phyloP scores from a whole-genome alignment of 2,329 filamentous ascomycete genomes.

The Fusarium fracticaudum region DNA sequence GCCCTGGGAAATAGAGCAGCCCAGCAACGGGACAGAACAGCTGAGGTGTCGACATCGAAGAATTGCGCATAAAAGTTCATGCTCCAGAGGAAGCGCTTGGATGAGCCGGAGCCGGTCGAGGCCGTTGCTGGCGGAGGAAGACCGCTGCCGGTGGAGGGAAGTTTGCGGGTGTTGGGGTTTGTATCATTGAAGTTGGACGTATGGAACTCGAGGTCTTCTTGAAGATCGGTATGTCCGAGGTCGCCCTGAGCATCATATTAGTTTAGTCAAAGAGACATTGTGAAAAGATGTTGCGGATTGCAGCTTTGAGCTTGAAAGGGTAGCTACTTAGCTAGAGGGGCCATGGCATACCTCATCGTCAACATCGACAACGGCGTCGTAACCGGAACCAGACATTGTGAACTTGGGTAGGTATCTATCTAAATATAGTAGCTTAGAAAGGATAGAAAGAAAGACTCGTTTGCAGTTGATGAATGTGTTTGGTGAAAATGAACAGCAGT shows the following conservation, averaged over 20 bases:
- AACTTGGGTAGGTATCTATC: not conserved
- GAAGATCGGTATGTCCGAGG: conserved; percentile 95
- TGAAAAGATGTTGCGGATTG: not conserved
- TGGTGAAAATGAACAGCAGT: conserved; percentile 5
- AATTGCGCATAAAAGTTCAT: conserved; percentile 96
- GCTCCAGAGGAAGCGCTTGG: conserved; percentile 92
- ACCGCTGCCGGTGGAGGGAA: conserved; percentile 54
- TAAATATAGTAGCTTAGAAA: not conserved
- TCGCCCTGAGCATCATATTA: conserved; percentile 73
- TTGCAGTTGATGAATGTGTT: not conserved
- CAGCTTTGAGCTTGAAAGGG: conserved; percentile 8
- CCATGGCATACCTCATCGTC: conserved; percentile 80
- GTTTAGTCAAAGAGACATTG: not conserved
- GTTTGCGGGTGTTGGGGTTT: conserved; percentile 60
- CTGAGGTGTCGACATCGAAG: conserved; percentile 96
- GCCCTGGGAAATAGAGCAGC: conserved; percentile 89
- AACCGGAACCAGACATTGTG: conserved; percentile 83
- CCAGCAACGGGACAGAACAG: conserved; percentile 86
- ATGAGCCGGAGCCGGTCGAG: conserved; percentile 51
- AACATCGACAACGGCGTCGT: conserved; percentile 97
- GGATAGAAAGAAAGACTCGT: not conserved
- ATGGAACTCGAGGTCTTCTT: conserved; percentile 99
- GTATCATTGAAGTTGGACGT: conserved; percentile 82
- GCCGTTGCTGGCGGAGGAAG: conserved; percentile 69
- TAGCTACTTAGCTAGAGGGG: conserved; percentile 18